A percentile compares a stretch with the other conserved stretches of the same genome.
These are phyloP conservation scores for Akanthomyces uredinophilus DNA, from an alignment of 2,329 filamentous ascomycete genomes.

Conservation along the genomic window DNA sequence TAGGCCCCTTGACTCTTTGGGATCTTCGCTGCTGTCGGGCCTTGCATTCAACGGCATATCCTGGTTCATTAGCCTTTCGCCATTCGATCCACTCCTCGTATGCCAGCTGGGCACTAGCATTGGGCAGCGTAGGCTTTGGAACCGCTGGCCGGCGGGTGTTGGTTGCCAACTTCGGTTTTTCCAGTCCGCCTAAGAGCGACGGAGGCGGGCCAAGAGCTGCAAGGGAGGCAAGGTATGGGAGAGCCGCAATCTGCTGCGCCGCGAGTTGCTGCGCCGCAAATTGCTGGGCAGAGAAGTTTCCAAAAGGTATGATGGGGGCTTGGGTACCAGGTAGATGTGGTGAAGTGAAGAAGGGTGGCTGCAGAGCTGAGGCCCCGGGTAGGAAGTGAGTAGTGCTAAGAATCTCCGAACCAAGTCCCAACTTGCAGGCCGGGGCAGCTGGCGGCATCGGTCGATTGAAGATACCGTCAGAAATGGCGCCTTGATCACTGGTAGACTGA, in stretches of 20 bases:
- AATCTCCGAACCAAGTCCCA: neutral
- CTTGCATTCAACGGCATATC: slow-evolving; percentile 43
- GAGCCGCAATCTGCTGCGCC: slow-evolving; percentile 1
- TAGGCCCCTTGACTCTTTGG: slow-evolving; percentile 22
- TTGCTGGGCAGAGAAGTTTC: neutral
- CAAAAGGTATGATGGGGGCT: neutral
- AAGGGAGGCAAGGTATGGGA: slow-evolving; percentile 4
- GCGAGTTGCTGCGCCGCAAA: neutral
- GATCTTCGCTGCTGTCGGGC: slow-evolving; percentile 36
- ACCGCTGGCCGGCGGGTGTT: slow-evolving; percentile 20
- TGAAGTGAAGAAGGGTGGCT: neutral
- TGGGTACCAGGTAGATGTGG: neutral
- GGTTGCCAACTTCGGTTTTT: neutral
- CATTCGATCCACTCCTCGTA: slow-evolving; percentile 46
- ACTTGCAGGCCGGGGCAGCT: neutral
- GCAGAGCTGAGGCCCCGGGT: neutral
- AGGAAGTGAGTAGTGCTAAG: neutral
- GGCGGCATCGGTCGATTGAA: neutral
- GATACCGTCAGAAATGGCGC: neutral
- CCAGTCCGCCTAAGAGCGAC: neutral
- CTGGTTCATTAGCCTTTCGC: slow-evolving; percentile 43
- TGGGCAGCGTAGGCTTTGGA: slow-evolving; percentile 37
- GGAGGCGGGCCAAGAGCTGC: neutral
- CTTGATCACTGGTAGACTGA: neutral
- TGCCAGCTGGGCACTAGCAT: slow-evolving; percentile 37